A percentile compares a stretch with the other conserved stretches of the same genome.
Evolutionary conservation across 371 early-diverging fungal species (phyloP).

Genomic region (Phascolomyces articulosus): DNA sequence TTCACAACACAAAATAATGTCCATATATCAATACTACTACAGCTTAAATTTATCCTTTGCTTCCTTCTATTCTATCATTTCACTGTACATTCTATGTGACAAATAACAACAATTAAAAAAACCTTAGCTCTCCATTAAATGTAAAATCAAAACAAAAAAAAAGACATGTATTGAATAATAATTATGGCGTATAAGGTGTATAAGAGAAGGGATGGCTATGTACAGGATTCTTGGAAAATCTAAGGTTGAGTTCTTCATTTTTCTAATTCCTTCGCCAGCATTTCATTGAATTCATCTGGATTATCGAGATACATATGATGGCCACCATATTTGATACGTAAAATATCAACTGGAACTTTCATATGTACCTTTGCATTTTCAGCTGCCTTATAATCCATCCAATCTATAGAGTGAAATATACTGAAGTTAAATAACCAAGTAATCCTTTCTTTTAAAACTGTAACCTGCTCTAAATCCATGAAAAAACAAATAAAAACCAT

Average conservation of each 20-base stretch:
- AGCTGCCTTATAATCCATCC: constrained; percentile 91
- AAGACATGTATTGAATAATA: no score
- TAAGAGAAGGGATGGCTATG: no score
- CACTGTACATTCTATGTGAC: no score
- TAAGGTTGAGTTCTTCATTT: background rate
- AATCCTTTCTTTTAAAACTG: background rate
- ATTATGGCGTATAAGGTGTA: no score
- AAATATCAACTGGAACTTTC: constrained; percentile 54
- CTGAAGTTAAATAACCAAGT: background rate
- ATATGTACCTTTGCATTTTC: constrained; percentile 59
- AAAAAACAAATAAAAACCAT: background rate
- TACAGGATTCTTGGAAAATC: background rate
- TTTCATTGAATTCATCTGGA: constrained; percentile 73
- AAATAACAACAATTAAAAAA: no score
- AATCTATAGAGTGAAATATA: constrained; percentile 58
- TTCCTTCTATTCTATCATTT: no score
- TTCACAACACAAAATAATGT: no score
- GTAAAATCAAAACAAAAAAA: no score
- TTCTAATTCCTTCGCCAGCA: constrained; percentile 33
- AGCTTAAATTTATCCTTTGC: no score
- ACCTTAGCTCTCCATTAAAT: no score
- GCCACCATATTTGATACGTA: constrained; percentile 54
- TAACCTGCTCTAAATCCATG: background rate
- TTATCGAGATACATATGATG: constrained; percentile 93
- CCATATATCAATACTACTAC: no score